Evolutionary conservation across 768 basidiomycete genomes (phyloP), one percentile per base, ranked within the genome.

Genomic region (Tricholoma sp.): DNA sequence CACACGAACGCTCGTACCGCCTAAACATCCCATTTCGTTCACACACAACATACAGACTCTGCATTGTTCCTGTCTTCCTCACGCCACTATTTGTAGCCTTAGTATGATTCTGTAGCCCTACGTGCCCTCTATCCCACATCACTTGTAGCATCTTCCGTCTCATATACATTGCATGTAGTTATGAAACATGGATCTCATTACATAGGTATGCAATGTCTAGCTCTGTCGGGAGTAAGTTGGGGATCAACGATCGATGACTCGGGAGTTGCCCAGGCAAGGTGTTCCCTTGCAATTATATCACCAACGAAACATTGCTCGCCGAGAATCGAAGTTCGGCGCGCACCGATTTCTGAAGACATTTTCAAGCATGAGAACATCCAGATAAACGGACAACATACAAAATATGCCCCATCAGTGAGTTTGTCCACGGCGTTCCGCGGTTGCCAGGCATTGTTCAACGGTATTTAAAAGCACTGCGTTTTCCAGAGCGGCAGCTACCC

Each of bases 401-500:
- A 45, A 52, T 65, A 66, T 54, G 14, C 21, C 5, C 31, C 16
- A 46, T 49, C 57, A 67, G 39, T 58, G 64, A 10, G 67, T 43
- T 37, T 67, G 61, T 11, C 72, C 70, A 49, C 70, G 61, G 21
- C 70, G 69, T 35, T 68, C 72, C 4, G 69, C 72, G 54, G 72
- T 72, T 11, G 68, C 66, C 7, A 81, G 71, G 47, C 77, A 75
- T 57, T 87, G 86, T 69, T 98, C 95, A 9, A 99, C 84, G 0
- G 92, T 91, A 55, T 89, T 88, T 1, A 98, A 69, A 4, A 99
- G 79, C 27, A 88, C 82, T 2, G 84, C 80, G 72, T 98, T 98
- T 72, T 99, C 97, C 50, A 98, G 78, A 1, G 97, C 97, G 10
- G 97, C 97, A 22, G 94, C 94, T 1, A 98, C 97, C 39, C 97